phyloP scores from a whole-genome alignment of 2,329 filamentous ascomycete genomes.

The Westerdykella aurantiaca region DNA sequence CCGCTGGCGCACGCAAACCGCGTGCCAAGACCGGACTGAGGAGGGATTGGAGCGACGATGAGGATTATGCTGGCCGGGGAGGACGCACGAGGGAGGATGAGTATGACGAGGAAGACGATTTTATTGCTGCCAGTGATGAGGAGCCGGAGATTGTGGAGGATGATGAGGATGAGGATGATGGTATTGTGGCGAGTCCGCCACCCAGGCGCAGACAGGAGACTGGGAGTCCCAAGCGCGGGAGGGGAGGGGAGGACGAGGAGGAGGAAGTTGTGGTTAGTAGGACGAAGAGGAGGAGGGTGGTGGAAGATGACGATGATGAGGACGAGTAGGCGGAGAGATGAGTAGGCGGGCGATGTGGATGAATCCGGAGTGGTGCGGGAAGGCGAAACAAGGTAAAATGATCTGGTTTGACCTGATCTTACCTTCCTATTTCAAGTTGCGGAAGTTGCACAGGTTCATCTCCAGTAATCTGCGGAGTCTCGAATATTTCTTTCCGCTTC shows the following conservation, averaged over 20 bases:
- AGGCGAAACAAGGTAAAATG: too few species aligned
- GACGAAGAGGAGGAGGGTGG: slow-evolving; percentile 40
- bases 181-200: slow-evolving; percentile 33
- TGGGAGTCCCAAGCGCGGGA: slow-evolving; percentile 37
- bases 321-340: slow-evolving; percentile 31
- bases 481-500: too few species aligned
- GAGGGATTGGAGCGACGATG: slow-evolving; percentile 61
- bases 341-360: neutral
- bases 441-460: too few species aligned
- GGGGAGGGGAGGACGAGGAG: slow-evolving; percentile 34
- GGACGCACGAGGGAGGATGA: slow-evolving; percentile 62
- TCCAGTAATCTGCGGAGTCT: too few species aligned
- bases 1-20: slow-evolving; percentile 16
- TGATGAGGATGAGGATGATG: slow-evolving; percentile 47
- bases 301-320: slow-evolving; percentile 44
- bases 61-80: slow-evolving; percentile 60
- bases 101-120: slow-evolving; percentile 75
- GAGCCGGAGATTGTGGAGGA: slow-evolving; percentile 60
- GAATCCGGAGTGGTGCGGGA: too few species aligned
- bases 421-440: too few species aligned
- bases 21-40: slow-evolving; percentile 36
- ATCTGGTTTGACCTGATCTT: too few species aligned
- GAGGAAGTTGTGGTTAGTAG: slow-evolving; percentile 28
- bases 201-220: slow-evolving; percentile 24
- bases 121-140: slow-evolving; percentile 69